These are phyloP conservation scores for Clonostachys sp. DNA, from an alignment of 2,329 filamentous ascomycete species.

Conservation along the genomic window DNA sequence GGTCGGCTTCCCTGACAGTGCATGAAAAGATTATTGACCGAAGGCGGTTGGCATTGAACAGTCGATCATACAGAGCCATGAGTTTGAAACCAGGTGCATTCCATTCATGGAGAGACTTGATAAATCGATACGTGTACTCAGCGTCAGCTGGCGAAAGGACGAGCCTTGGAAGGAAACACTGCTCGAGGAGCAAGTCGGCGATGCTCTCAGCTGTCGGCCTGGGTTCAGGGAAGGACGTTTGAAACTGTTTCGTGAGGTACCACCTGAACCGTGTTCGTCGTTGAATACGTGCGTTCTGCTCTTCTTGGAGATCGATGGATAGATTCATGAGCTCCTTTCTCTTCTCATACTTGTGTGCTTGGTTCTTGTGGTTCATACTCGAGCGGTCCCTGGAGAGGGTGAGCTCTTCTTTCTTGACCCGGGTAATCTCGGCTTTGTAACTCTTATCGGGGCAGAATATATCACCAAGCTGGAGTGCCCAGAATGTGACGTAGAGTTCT, in stretches of 20 bases:
- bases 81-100: slow-evolving; percentile 84
- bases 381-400: slow-evolving; percentile 66
- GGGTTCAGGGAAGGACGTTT: slow-evolving; percentile 70
- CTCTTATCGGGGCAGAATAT: slow-evolving; percentile 70
- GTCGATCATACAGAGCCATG: slow-evolving; percentile 73
- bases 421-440: slow-evolving; percentile 72
- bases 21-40: slow-evolving; percentile 82
- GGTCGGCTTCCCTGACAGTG: slow-evolving; percentile 86
- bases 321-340: slow-evolving; percentile 66
- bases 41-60: slow-evolving; percentile 80
- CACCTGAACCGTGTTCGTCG: slow-evolving; percentile 63
- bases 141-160: slow-evolving; percentile 82
- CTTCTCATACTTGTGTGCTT: slow-evolving; percentile 60
- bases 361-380: slow-evolving; percentile 64
- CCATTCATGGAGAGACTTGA: slow-evolving; percentile 81
- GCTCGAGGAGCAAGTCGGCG: slow-evolving; percentile 76
- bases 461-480: slow-evolving; percentile 82
- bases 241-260: slow-evolving; percentile 70
- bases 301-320: slow-evolving; percentile 65
- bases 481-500: slow-evolving; percentile 86
- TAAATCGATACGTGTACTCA: slow-evolving; percentile 80
- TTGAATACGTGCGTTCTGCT: slow-evolving; percentile 66
- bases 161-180: slow-evolving; percentile 86
- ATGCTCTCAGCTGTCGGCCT: slow-evolving; percentile 60
- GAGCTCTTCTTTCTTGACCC: slow-evolving; percentile 62